Conservation (phyloP, 306 rosid genomes). For the Cucurbita maxima region DNA sequence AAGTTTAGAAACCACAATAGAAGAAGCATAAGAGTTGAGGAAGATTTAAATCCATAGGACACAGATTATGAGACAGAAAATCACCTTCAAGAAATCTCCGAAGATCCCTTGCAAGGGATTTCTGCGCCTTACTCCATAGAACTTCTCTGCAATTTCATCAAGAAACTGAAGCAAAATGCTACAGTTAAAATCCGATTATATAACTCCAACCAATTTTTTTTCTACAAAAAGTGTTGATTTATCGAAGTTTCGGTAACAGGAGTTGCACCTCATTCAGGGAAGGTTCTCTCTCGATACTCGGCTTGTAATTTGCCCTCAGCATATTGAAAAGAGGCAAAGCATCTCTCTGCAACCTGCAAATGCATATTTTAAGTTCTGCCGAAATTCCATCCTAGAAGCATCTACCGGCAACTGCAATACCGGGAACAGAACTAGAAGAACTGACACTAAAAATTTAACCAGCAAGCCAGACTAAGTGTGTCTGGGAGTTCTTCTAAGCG, state of each 20-base stretch:
- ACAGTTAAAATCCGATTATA: constrained; percentile 19
- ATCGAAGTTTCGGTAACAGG: background rate
- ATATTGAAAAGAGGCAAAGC: constrained; percentile 79
- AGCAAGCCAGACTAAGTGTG: background rate
- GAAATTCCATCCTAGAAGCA: no score
- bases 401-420: background rate
- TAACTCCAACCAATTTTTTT: background rate
- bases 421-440: background rate
- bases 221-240: background rate
- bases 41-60: background rate
- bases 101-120: constrained; percentile 87
- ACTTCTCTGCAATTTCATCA: constrained; percentile 72
- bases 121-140: constrained; percentile 67
- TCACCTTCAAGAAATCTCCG: constrained; percentile 82
- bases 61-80: background rate
- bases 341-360: constrained; percentile 81
- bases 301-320: constrained; percentile 52
- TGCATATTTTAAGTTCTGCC: background rate
- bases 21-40: background rate
- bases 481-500: background rate
- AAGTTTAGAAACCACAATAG: background rate
- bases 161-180: constrained; percentile 47
- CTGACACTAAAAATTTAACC: background rate
- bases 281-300: constrained; percentile 69
- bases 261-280: constrained; percentile 57